These are phyloP conservation scores for Desmodesmus armatus DNA, from an alignment of 139 green algal genomes.

Conservation along the genomic window DNA sequence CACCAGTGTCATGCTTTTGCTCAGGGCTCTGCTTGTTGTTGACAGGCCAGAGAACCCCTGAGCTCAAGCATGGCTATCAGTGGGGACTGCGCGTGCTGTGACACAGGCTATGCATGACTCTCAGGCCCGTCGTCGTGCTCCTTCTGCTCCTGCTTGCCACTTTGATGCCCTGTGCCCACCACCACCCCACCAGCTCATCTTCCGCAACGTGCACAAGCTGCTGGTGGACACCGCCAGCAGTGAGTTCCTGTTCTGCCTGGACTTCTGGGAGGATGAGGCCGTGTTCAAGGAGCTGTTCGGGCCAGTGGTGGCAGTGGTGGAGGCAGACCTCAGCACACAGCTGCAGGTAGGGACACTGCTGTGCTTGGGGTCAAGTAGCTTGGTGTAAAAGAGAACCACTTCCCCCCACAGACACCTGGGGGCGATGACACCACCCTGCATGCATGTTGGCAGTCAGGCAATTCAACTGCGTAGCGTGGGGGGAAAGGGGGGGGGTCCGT, in stretches of 20 bases:
- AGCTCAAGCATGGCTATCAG: no score
- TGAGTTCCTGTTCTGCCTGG: conserved; percentile 95
- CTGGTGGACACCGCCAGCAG: conserved; percentile 93
- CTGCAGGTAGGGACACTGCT: conserved; percentile 73
- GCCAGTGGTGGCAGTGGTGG: conserved; percentile 80
- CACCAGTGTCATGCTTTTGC: no score
- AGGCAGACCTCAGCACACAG: conserved; percentile 69
- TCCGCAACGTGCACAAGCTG: conserved; percentile 93
- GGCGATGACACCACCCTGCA: no score
- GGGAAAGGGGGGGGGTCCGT: no score
- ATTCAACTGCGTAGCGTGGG: no score
- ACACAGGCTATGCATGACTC: no score
- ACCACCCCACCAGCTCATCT: conserved; percentile 80
- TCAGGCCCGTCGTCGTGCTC: neutral
- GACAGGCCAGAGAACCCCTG: no score
- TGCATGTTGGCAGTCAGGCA: no score
- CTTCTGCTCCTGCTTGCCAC: neutral
- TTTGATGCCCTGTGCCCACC: neutral
- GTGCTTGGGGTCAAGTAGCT: neutral
- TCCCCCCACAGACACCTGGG: no score
- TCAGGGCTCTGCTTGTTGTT: no score
- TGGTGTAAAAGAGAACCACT: no score
- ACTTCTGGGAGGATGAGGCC: conserved; percentile 91
- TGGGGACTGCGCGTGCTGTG: no score
- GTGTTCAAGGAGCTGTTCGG: conserved; percentile 84